Conservation (phyloP, 805 yeast species). For the Ogataea pini region DNA sequence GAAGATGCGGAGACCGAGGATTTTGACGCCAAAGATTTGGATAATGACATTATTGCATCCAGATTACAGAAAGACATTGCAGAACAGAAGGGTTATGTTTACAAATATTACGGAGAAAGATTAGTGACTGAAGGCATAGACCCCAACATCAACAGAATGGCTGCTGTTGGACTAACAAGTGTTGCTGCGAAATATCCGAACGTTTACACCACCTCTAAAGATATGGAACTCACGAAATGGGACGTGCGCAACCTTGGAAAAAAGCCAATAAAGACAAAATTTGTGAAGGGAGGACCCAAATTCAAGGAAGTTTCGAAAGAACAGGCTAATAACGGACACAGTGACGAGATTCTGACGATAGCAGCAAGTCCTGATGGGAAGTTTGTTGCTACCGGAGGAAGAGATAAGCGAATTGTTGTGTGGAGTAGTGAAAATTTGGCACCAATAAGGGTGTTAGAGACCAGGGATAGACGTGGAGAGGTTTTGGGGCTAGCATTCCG, state of each 20-base stretch:
- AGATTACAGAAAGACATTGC: conserved; percentile 88
- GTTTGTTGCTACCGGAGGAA: conserved; percentile 88
- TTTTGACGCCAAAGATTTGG: conserved; percentile 90
- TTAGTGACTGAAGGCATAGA: conserved; percentile 45
- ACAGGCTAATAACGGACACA: conserved; percentile 68
- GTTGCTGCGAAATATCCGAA: conserved; percentile 58
- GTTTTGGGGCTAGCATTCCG: conserved; percentile 77
- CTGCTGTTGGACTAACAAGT: conserved; percentile 57
- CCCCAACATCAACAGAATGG: conserved; percentile 54
- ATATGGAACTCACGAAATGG: conserved; percentile 79
- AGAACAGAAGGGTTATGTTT: conserved; percentile 82
- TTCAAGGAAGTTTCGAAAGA: conserved; percentile 46
- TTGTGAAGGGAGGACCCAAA: conserved; percentile 60
- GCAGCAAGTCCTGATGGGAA: conserved; percentile 88
- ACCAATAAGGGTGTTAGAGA: conserved; percentile 74
- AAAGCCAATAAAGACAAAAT: conserved; percentile 67
- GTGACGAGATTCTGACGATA: conserved; percentile 70
- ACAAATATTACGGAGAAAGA: conserved; percentile 60
- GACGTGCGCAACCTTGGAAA: conserved; percentile 53
- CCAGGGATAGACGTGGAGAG: conserved; percentile 68
- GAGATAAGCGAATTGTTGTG: conserved; percentile 74
- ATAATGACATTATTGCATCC: conserved; percentile 77
- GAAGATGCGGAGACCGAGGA: conserved; percentile 51
- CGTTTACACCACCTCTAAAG: conserved; percentile 82
- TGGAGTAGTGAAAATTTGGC: conserved; percentile 84